Base-by-base conservation (phyloP, 192 early-diverging fungal species). In the Funneliformis geosporum region DNA sequence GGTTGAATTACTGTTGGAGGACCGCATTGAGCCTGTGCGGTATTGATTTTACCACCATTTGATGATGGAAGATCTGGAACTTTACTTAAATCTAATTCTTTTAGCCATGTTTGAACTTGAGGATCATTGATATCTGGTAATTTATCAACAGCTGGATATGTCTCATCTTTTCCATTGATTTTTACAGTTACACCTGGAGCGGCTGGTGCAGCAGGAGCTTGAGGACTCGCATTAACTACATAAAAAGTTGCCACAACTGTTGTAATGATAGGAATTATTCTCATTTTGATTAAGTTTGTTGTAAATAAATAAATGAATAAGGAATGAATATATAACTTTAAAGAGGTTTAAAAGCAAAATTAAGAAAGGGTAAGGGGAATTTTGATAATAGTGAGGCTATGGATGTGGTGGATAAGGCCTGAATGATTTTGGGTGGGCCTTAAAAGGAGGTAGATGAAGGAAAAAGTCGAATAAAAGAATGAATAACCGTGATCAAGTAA, bases 81-180 rank as follows among this genome's bases (percentile, higher is more conserved):
- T 23, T 68, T 82, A 25, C 79, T 79, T 6, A 69, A 55, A 23
- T 87, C 78, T 18, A 87, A 72, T 21, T 80, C 39, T 18, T 79
- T 72, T 42, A 88, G 28, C 87, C 87, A 89, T 69, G 84, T 68
- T 44, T 80, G 38, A 14, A 85, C 85, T 64, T 80, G 65, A 25
- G 83, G 81, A 47, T 82, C 81, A 42, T 82, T 64, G 16, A 60
- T 4, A 50, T 80, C 78, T 21, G 83, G 83, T 16, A 64, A 39
- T 25, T 59, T 78, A 46, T 84, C 83, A 11, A 81, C 33, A 18
- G 33, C 8, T 12, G 84, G 84, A 18, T 46, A 85, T 4, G 79
- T 23, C 3, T 3, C 5, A 33, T 47, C 4, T 7, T 60, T 1
- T 2, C 60, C 61, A 64, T 76, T 76, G 5, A 39, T 59, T 27